Percentiles rank a stretch among this genome's conserved stretches.
These are phyloP conservation scores for Metarhizium rileyi DNA, from an alignment of 2,329 filamentous ascomycete genomes.

Conservation along the genomic window DNA sequence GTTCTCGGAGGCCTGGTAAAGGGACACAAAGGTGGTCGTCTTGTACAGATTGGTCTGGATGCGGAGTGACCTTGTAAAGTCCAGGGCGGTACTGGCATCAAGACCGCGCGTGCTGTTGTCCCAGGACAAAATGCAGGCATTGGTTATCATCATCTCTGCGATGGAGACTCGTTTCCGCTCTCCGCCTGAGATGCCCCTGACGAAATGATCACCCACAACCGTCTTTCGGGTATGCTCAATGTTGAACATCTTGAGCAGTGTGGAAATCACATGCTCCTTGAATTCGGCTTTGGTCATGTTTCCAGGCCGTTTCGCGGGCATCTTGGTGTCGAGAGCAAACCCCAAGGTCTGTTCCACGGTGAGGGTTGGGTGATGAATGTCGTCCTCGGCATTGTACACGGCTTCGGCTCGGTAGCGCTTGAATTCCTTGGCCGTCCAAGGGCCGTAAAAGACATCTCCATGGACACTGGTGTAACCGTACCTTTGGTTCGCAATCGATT, in stretches of 20 bases:
- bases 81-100: slow-evolving; percentile 57
- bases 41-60: slow-evolving; percentile 78
- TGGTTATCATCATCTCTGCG: slow-evolving; percentile 72
- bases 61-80: slow-evolving; percentile 60
- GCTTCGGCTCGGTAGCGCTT: slow-evolving; percentile 70
- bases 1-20: slow-evolving; percentile 79
- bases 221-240: slow-evolving; percentile 83
- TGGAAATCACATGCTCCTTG: slow-evolving; percentile 64
- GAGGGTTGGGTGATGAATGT: slow-evolving; percentile 74
- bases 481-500: slow-evolving; percentile 57
- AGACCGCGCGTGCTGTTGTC: slow-evolving; percentile 64
- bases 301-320: slow-evolving; percentile 67
- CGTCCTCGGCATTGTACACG: slow-evolving; percentile 72
- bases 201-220: slow-evolving; percentile 71
- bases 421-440: slow-evolving; percentile 62
- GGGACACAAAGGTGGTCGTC: slow-evolving; percentile 73
- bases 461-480: slow-evolving; percentile 42
- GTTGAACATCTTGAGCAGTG: slow-evolving; percentile 84
- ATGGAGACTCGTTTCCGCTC: slow-evolving; percentile 76
- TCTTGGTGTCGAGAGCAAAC: slow-evolving; percentile 78
- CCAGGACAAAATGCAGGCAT: slow-evolving; percentile 63
- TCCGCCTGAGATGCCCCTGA: slow-evolving; percentile 71
- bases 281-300: slow-evolving; percentile 65
- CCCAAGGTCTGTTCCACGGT: slow-evolving; percentile 81
- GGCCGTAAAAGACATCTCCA: slow-evolving; percentile 70